Conservation (phyloP, 306 rosid genomes). For the Bauhinia variegata region DNA sequence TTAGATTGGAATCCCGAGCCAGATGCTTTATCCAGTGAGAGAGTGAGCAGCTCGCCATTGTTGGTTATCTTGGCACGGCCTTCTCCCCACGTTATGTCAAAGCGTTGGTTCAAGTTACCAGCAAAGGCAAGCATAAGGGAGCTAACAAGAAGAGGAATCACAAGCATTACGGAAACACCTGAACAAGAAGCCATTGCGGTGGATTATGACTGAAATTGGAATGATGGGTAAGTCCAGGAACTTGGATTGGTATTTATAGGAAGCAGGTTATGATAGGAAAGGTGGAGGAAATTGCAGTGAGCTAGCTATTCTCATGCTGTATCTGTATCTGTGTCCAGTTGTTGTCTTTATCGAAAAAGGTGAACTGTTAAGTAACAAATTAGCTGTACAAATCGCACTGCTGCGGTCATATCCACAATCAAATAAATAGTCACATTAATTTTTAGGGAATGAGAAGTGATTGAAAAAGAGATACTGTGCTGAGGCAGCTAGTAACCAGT, state of each 20-base stretch:
- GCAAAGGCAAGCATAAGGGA: too few species aligned
- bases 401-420: slow-evolving; percentile 2
- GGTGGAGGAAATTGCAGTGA: slow-evolving; percentile 1
- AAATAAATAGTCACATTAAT: too few species aligned
- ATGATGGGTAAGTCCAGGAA: neutral
- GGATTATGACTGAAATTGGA: neutral
- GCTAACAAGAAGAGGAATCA: too few species aligned
- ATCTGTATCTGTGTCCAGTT: too few species aligned
- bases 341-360: neutral
- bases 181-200: slow-evolving; percentile 34
- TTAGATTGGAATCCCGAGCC: slow-evolving; percentile 80
- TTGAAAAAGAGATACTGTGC: too few species aligned
- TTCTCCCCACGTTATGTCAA: slow-evolving; percentile 71
- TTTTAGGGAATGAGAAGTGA: too few species aligned
- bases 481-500: too few species aligned
- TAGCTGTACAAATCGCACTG: slow-evolving; percentile 12
- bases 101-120: slow-evolving; percentile 50
- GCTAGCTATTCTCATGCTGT: slow-evolving; percentile 19
- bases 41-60: slow-evolving; percentile 61
- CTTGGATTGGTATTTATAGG: slow-evolving; percentile 27
- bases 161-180: too few species aligned
- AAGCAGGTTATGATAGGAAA: neutral
- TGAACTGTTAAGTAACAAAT: too few species aligned
- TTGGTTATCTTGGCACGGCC: slow-evolving; percentile 65
- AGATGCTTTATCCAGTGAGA: slow-evolving; percentile 59